phyloP scores from a whole-genome alignment of 75 land plant genomes.

The Picea glauca region DNA sequence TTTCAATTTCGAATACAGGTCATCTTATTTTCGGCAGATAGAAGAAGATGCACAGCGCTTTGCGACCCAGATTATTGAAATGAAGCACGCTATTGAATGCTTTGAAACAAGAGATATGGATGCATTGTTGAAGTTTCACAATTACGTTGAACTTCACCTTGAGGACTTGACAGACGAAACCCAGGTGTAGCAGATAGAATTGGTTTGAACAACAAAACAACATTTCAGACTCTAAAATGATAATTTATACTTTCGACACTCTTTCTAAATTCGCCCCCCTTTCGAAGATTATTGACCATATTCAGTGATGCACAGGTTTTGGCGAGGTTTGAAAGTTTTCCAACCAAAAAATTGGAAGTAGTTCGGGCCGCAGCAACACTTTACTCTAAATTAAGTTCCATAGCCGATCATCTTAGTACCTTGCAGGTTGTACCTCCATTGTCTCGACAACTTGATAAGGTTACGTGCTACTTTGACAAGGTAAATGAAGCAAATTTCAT shows the following conservation, averaged over 20 bases:
- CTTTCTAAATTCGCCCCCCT: not conserved
- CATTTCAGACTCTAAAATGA: not conserved
- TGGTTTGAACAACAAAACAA: not conserved
- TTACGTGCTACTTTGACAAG: slow-evolving; percentile 53
- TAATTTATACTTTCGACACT: not conserved
- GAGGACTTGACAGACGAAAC: slow-evolving; percentile 59
- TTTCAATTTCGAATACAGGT: slow-evolving; percentile 17
- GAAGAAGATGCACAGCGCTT: slow-evolving; percentile 58
- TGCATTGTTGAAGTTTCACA: slow-evolving; percentile 49
- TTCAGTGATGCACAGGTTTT: slow-evolving; percentile 36
- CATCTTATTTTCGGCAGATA: slow-evolving; percentile 38
- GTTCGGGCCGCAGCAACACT: slow-evolving; percentile 57
- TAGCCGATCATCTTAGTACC: slow-evolving; percentile 17
- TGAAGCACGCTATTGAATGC: slow-evolving; percentile 35
- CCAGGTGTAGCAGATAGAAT: slow-evolving; percentile 31
- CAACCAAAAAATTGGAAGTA: slow-evolving; percentile 53
- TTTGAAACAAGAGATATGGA: slow-evolving; percentile 57
- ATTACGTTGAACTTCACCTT: slow-evolving; percentile 39
- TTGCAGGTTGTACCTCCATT: slow-evolving; percentile 51
- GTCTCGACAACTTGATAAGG: slow-evolving; percentile 34
- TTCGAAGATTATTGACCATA: not conserved
- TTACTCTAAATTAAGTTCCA: slow-evolving; percentile 30
- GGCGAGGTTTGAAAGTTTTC: slow-evolving; percentile 70
- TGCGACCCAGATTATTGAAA: slow-evolving; percentile 32
- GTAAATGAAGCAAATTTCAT: no score